These are phyloP conservation scores for Dryadomyces sulphureus DNA, from an alignment of 2,329 filamentous ascomycete genomes.

Conservation along the genomic window DNA sequence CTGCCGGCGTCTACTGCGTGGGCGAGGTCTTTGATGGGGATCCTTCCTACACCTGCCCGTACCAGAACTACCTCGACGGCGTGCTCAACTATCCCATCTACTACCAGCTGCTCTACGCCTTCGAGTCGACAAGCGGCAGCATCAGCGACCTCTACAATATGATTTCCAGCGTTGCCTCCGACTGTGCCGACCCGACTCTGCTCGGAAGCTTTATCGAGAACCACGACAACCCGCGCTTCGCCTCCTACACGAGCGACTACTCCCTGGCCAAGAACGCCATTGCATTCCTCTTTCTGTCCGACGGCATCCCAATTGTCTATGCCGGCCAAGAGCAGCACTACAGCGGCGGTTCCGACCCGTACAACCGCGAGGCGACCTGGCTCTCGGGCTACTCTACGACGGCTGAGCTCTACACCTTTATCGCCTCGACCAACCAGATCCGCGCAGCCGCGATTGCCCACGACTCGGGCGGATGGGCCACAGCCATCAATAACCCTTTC, in stretches of 20 bases:
- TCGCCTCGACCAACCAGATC: conserved; percentile 19
- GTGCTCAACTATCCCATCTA: conserved; percentile 42
- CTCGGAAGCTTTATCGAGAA: conserved; percentile 42
- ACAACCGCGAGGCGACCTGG: conserved; percentile 46
- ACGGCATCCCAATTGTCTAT: conserved; percentile 48
- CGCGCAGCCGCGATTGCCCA: conserved; percentile 10
- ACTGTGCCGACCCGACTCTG: conserved; percentile 27
- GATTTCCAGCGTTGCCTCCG: conserved; percentile 19
- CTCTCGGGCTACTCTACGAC: conserved; percentile 30
- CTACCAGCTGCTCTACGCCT: conserved; percentile 23
- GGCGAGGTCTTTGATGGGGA: conserved; percentile 46
- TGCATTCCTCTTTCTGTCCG: conserved; percentile 41
- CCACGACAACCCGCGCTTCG: conserved; percentile 41
- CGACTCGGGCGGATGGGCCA: conserved; percentile 12
- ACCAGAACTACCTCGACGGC: conserved; percentile 37
- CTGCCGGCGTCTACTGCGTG: conserved; percentile 42
- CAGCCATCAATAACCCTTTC: conserved; percentile 9
- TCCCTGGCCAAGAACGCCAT: conserved; percentile 45
- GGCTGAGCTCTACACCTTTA: conserved; percentile 32
- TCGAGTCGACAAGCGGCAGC: conserved; percentile 18
- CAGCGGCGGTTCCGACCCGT: conserved; percentile 28
- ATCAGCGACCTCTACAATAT: conserved; percentile 25
- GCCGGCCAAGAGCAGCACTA: conserved; percentile 51
- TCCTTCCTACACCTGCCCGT: conserved; percentile 33
- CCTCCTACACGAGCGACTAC: conserved; percentile 34